A percentile compares a stretch with the other conserved stretches of the same genome.
Evolutionary conservation across 1,284 basidiomycete species (phyloP).

Genomic region (Apiotrichum veenhuisii): DNA sequence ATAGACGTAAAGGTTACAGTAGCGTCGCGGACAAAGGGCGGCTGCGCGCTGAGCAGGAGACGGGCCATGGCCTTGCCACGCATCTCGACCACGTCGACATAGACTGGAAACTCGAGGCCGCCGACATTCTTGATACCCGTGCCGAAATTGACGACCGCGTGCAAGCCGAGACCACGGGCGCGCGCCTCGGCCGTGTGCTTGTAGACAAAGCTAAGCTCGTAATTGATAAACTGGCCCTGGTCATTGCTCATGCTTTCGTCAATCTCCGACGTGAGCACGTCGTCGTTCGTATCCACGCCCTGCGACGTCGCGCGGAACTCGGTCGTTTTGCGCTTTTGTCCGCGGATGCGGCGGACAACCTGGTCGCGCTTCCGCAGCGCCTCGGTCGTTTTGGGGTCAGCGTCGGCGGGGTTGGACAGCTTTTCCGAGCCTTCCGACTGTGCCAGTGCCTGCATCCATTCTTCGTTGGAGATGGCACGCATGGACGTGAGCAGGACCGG

Average conservation of each 20-base stretch:
- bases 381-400: not conserved
- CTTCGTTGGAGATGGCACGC: conserved; percentile 39
- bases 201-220: conserved; percentile 45
- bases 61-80: conserved; percentile 38
- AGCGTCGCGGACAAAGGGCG: conserved; percentile 46
- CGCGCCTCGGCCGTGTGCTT: conserved; percentile 22
- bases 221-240: conserved; percentile 47
- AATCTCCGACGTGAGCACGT: not conserved
- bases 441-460: conserved; percentile 46
- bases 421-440: not conserved
- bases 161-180: conserved; percentile 41
- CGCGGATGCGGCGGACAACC: too few species aligned
- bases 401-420: not conserved
- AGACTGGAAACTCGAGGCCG: conserved; percentile 42
- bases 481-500: conserved; percentile 44
- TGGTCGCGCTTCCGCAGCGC: not conserved
- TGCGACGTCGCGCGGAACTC: too few species aligned
- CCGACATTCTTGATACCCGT: conserved; percentile 45
- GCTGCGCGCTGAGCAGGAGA: conserved; percentile 45
- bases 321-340: too few species aligned
- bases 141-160: conserved; percentile 46
- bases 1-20: conserved; percentile 44
- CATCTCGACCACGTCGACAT: conserved; percentile 40
- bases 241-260: conserved; percentile 28
- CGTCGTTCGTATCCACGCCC: not conserved